Evolutionary conservation across 495 filamentous ascomycete genomes (phyloP).

Genomic region (Aspergillus affinis): DNA sequence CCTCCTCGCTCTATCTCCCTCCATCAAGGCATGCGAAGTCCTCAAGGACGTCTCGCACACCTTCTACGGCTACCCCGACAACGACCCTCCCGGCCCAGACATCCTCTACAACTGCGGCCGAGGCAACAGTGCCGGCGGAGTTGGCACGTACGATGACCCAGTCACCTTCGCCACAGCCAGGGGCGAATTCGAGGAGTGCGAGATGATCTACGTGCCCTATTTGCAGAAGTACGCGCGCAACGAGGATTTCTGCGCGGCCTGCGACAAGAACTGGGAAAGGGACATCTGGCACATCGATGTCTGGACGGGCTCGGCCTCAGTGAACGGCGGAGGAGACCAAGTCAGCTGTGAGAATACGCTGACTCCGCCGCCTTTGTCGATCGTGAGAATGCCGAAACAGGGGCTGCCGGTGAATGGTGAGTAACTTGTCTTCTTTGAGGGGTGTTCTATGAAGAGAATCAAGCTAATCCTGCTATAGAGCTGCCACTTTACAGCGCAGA

Average conservation of each 20-base stretch:
- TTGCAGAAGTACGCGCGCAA: constrained; percentile 43
- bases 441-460: too few relatives aligned
- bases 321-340: constrained; percentile 30
- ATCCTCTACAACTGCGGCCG: constrained; percentile 41
- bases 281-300: constrained; percentile 40
- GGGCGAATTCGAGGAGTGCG: constrained; percentile 42
- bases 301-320: constrained; percentile 38
- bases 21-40: neutral
- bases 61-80: constrained; percentile 46
- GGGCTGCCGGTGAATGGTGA: neutral
- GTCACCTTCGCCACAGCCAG: constrained; percentile 45
- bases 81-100: constrained; percentile 38
- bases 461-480: neutral
- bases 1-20: too few relatives aligned
- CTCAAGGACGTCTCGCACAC: constrained; percentile 13
- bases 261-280: constrained; percentile 30
- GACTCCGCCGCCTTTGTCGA: constrained; percentile 15
- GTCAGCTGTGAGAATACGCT: constrained; percentile 38
- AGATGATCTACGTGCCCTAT: constrained; percentile 45
- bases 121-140: constrained; percentile 27
- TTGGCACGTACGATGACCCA: constrained; percentile 45
- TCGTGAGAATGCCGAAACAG: neutral
- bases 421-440: neutral
- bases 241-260: constrained; percentile 36
- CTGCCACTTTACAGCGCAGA: neutral